Percentiles rank a stretch among this genome's conserved stretches.
These are phyloP conservation scores for Candida krabiensis DNA, from an alignment of 805 yeast genomes.

Conservation along the genomic window DNA sequence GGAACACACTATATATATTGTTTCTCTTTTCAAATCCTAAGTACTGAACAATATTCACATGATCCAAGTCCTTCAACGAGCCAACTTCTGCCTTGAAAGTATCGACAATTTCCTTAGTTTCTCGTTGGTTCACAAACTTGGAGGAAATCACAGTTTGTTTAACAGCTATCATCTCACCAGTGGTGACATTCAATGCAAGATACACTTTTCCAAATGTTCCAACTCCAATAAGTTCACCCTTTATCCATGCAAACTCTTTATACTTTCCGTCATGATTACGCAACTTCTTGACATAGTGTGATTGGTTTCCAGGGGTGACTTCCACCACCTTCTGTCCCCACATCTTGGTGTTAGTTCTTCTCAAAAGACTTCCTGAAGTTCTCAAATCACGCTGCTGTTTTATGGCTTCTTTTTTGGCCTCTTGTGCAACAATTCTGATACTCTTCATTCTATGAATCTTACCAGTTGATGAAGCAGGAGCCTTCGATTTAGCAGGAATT, in stretches of 20 bases:
- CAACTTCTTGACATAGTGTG: slow-evolving; percentile 61
- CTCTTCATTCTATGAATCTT: slow-evolving; percentile 75
- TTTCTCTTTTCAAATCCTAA: slow-evolving; percentile 84
- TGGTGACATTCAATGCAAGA: slow-evolving; percentile 88
- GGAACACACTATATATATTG: slow-evolving; percentile 76
- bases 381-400: slow-evolving; percentile 21
- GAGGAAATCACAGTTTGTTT: slow-evolving; percentile 81
- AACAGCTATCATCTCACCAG: slow-evolving; percentile 98
- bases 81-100: slow-evolving; percentile 90
- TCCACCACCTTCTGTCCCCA: slow-evolving; percentile 97
- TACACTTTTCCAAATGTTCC: slow-evolving; percentile 97
- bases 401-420: slow-evolving; percentile 69
- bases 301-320: slow-evolving; percentile 71
- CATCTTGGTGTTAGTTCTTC: slow-evolving; percentile 86
- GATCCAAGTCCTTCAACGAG: slow-evolving; percentile 91
- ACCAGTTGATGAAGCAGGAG: slow-evolving; percentile 39
- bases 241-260: slow-evolving; percentile 94
- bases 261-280: slow-evolving; percentile 65
- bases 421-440: slow-evolving; percentile 89
- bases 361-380: slow-evolving; percentile 39
- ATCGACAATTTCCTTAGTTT: slow-evolving; percentile 63
- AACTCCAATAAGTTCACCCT: slow-evolving; percentile 93
- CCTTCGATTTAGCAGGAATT: slow-evolving; percentile 39
- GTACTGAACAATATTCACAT: slow-evolving; percentile 91
- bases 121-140: slow-evolving; percentile 40